phyloP scores from a whole-genome alignment of 1,139 yeast genomes.

The Diutina neorugosa region DNA sequence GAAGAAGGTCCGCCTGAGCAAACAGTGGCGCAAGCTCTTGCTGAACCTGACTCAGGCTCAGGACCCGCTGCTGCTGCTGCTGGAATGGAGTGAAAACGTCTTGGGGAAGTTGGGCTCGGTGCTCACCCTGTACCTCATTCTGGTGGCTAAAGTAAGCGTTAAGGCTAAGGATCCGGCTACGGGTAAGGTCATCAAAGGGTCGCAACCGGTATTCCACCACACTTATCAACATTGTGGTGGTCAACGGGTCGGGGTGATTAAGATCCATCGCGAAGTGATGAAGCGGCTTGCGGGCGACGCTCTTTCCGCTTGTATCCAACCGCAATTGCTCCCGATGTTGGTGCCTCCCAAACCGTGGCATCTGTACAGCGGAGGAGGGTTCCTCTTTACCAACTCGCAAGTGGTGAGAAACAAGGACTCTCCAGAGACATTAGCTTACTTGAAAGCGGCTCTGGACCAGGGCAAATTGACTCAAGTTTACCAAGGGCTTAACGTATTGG shows the following conservation, averaged over 20 bases:
- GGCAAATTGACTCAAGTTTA: constrained; percentile 56
- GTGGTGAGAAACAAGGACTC: constrained; percentile 74
- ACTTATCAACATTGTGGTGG: constrained; percentile 75
- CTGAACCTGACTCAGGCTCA: constrained; percentile 21
- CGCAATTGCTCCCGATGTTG: constrained; percentile 89
- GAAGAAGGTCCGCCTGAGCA: constrained; percentile 16
- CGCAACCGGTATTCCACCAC: constrained; percentile 87
- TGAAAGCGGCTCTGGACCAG: constrained; percentile 70
- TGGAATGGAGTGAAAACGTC: constrained; percentile 38
- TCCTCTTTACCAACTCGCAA: constrained; percentile 47
- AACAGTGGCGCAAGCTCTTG: constrained; percentile 32
- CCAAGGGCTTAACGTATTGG: constrained; percentile 79
- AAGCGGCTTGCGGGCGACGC: constrained; percentile 58
- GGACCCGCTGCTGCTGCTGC: constrained; percentile 7
- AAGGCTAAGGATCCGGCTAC: constrained; percentile 70
- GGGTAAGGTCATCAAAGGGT: constrained; percentile 49
- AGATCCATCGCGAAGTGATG: constrained; percentile 59
- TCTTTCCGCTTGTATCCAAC: constrained; percentile 59
- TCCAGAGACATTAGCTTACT: constrained; percentile 82
- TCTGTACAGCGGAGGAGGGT: constrained; percentile 74
- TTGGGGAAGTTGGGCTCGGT: constrained; percentile 79
- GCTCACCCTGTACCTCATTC: constrained; percentile 59
- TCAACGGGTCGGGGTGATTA: constrained; percentile 69
- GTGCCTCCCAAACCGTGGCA: constrained; percentile 85
- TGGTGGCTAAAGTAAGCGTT: constrained; percentile 74